phyloP scores from a whole-genome alignment of 2,329 filamentous ascomycete genomes.

The Diaporthe amygdali region DNA sequence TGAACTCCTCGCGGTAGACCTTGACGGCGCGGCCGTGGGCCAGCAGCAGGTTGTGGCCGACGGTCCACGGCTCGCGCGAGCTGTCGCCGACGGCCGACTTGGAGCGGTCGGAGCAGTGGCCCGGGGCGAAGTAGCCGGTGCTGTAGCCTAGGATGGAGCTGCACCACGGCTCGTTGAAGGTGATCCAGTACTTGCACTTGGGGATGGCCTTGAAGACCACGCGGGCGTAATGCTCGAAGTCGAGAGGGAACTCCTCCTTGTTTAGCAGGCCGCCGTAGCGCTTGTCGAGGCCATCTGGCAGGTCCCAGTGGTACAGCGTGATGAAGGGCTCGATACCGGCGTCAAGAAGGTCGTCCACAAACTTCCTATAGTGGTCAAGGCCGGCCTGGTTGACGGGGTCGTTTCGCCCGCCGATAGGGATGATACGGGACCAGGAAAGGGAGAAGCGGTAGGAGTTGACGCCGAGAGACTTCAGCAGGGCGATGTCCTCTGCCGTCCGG shows the following conservation, averaged over 20 bases:
- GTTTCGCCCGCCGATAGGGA: conserved; percentile 82
- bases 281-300: conserved; percentile 78
- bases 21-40: conserved; percentile 83
- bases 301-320: conserved; percentile 88
- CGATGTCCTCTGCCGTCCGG: conserved; percentile 77
- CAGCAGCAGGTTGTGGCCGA: conserved; percentile 79
- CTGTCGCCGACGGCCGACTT: conserved; percentile 77
- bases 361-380: conserved; percentile 77
- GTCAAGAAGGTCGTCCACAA: conserved; percentile 78
- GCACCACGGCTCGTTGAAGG: conserved; percentile 91
- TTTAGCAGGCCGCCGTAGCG: conserved; percentile 83
- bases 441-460: conserved; percentile 84
- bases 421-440: conserved; percentile 83
- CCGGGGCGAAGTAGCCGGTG: conserved; percentile 79
- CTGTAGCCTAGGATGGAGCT: conserved; percentile 81
- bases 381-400: conserved; percentile 83
- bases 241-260: conserved; percentile 80
- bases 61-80: conserved; percentile 80
- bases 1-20: conserved; percentile 83
- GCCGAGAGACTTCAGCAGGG: conserved; percentile 74
- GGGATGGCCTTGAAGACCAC: conserved; percentile 76
- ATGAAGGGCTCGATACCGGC: conserved; percentile 82
- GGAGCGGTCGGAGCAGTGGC: conserved; percentile 76
- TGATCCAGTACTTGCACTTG: conserved; percentile 87
- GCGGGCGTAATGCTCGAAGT: conserved; percentile 81